Evolutionary conservation across 768 basidiomycete species (phyloP).

Genomic region (Serpula lacrymans): DNA sequence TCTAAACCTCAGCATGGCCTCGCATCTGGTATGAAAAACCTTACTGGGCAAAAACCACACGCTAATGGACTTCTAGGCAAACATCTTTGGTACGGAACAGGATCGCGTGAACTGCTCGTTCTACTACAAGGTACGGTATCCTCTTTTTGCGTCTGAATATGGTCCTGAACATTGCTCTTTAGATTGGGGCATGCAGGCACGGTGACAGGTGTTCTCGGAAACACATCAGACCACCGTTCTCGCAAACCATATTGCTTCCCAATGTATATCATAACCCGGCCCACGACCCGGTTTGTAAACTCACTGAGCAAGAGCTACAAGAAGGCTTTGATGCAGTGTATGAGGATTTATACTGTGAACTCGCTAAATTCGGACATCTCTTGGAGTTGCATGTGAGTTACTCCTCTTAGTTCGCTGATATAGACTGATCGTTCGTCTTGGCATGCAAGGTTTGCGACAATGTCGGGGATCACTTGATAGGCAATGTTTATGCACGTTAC

Average conservation of each 20-base stretch:
- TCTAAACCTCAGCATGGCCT: slow-evolving; percentile 44
- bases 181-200: slow-evolving; percentile 99
- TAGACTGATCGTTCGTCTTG: neutral
- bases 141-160: neutral
- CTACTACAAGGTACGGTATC: slow-evolving; percentile 83
- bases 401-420: neutral
- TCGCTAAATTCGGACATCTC: slow-evolving; percentile 93
- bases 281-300: slow-evolving; percentile 86
- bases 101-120: slow-evolving; percentile 98
- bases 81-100: slow-evolving; percentile 94
- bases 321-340: slow-evolving; percentile 94
- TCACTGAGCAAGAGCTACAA: slow-evolving; percentile 83
- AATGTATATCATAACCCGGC: slow-evolving; percentile 99
- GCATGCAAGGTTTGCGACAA: slow-evolving; percentile 85
- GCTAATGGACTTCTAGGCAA: slow-evolving; percentile 52
- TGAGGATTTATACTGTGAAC: slow-evolving; percentile 92
- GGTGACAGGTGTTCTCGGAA: slow-evolving; percentile 98
- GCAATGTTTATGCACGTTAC: slow-evolving; percentile 96
- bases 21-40: slow-evolving; percentile 58
- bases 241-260: slow-evolving; percentile 92
- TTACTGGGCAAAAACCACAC: neutral
- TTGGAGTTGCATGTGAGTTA: slow-evolving; percentile 86
- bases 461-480: slow-evolving; percentile 97
- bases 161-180: slow-evolving; percentile 4
- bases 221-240: slow-evolving; percentile 97